These are phyloP conservation scores for Stagonosporopsis cucurbitacearum DNA, from an alignment of 2,329 filamentous ascomycete genomes.

Conservation along the genomic window DNA sequence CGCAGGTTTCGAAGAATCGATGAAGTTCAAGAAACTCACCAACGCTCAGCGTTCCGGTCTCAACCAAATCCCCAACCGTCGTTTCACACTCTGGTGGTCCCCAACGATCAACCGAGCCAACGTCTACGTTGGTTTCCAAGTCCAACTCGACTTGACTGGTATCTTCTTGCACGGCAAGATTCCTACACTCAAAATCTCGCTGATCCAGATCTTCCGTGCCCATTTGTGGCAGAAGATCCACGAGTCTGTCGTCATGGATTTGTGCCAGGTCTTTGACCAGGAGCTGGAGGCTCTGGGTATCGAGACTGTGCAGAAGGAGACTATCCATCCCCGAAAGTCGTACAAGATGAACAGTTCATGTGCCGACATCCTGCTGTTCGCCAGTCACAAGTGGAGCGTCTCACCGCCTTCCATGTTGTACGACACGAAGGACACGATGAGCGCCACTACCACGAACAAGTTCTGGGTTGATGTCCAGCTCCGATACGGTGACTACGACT, in stretches of 20 bases:
- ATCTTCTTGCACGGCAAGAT: slow-evolving; percentile 99
- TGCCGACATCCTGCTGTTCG: slow-evolving; percentile 94
- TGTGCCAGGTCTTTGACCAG: slow-evolving; percentile 98
- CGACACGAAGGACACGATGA: slow-evolving; percentile 95
- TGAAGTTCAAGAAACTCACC: slow-evolving; percentile 99
- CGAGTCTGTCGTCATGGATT: slow-evolving; percentile 97
- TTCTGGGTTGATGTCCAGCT: slow-evolving; percentile 99
- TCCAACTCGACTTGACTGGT: slow-evolving; percentile 94
- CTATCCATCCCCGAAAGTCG: slow-evolving; percentile 97
- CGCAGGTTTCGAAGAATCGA: slow-evolving; percentile 56
- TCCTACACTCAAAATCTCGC: slow-evolving; percentile 93
- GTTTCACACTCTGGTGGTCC: slow-evolving; percentile 98
- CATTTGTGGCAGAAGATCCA: slow-evolving; percentile 99
- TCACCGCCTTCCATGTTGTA: slow-evolving; percentile 91
- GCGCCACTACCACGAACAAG: slow-evolving; percentile 94
- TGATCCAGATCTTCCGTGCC: slow-evolving; percentile 99
- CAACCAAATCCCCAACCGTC: slow-evolving; percentile 98
- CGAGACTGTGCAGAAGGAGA: slow-evolving; percentile 98
- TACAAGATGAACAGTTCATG: slow-evolving; percentile 99
- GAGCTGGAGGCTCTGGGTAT: slow-evolving; percentile 95
- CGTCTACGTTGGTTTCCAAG: slow-evolving; percentile 99
- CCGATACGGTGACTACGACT: slow-evolving; percentile 97
- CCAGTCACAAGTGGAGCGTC: slow-evolving; percentile 98
- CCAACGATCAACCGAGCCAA: slow-evolving; percentile 91
- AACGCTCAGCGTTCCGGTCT: slow-evolving; percentile 96